A percentile compares a stretch with the other conserved stretches of the same genome.
Conservation (phyloP, 2,329 filamentous ascomycete species). For the Lizonia empirigonia region DNA sequence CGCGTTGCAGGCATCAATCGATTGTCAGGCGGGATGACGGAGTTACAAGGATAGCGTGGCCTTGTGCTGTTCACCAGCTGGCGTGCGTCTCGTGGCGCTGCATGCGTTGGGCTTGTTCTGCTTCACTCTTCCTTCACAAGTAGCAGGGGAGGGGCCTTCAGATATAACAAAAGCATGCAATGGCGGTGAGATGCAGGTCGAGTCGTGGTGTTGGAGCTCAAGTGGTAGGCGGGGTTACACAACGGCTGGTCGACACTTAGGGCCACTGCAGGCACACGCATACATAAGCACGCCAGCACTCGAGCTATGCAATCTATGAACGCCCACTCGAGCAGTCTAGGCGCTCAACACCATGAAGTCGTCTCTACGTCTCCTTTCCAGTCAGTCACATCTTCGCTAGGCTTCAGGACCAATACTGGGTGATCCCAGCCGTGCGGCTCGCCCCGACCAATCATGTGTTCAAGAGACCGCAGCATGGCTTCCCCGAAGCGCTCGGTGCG, state of each 20-base stretch:
- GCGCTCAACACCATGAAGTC: slow-evolving; percentile 12
- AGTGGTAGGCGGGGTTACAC: slow-evolving; percentile 7
- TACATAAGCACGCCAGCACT: slow-evolving; percentile 16
- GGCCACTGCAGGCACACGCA: slow-evolving; percentile 17
- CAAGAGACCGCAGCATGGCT: slow-evolving; percentile 14
- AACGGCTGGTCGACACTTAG: background rate
- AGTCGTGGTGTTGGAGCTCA: slow-evolving; percentile 8
- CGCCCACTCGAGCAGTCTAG: slow-evolving; percentile 9
- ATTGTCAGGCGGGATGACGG: slow-evolving; percentile 36
- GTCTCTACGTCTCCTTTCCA: background rate
- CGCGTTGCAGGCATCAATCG: slow-evolving; percentile 17
- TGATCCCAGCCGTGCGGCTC: slow-evolving; percentile 36
- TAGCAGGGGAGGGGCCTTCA: background rate
- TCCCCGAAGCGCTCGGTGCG: slow-evolving; percentile 20
- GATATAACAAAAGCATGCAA: slow-evolving; percentile 6
- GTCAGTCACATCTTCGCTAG: slow-evolving; percentile 36
- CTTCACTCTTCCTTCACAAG: background rate
- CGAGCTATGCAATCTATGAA: slow-evolving; percentile 2
- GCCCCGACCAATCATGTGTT: slow-evolving; percentile 21
- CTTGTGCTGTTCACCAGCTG: slow-evolving; percentile 17
- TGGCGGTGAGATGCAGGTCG: slow-evolving; percentile 8
- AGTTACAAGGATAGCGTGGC: slow-evolving; percentile 18
- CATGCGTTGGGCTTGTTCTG: slow-evolving; percentile 11
- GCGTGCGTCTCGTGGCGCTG: slow-evolving; percentile 18
- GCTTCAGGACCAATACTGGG: slow-evolving; percentile 17